A percentile compares a stretch with the other conserved stretches of the same genome.
These are phyloP conservation scores for apple (Malus domestica) DNA, from an alignment of 306 rosid genomes.

Conservation along the genomic window ASM211411v1 NC_041796.1:30976501-30977000, in stretches of 20 bases:
- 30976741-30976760: background rate
- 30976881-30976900: background rate
- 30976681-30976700: background rate
- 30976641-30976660: constrained; percentile 26
- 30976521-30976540: constrained; percentile 70
- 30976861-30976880: background rate
- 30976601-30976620: constrained; percentile 54
- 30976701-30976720: background rate
- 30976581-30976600: constrained; percentile 63
- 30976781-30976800: background rate
- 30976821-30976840: background rate
- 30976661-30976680: background rate
- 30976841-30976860: background rate
- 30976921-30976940: background rate
- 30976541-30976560: constrained; percentile 75
- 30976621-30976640: constrained; percentile 26
- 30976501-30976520: constrained; percentile 21
- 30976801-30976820: background rate
- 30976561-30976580: constrained; percentile 77
- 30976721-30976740: background rate
- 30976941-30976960: background rate
- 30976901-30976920: background rate
- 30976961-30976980: background rate
- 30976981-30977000: background rate
- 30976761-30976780: background rate